Base-by-base conservation (phyloP, 2,329 filamentous ascomycete species). In the Epichloe sibirici region DNA sequence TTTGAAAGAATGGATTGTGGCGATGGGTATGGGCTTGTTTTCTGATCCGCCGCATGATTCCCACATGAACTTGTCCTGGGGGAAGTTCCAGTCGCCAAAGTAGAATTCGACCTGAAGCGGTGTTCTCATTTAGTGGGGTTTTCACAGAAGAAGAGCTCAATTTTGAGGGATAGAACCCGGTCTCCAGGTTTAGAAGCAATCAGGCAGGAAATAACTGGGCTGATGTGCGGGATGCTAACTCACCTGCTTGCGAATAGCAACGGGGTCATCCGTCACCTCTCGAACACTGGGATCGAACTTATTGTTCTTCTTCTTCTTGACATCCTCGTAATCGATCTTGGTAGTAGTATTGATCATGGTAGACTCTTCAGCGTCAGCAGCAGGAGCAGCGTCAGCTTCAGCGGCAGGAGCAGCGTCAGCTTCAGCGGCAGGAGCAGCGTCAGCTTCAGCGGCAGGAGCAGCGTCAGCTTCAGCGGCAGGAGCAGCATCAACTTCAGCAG, bases 21-120 rank as follows among this genome's bases (percentile, higher is more conserved):
- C 83, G 59, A 98, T 75, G 23, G 83, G 74, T 39, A 98, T 83
- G 44, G 90, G 79, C 68, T 86, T 85, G 75, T 96, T 95, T 63
- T 85, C 78, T 58, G 79, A 75, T 53, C 91, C 91, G 40, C 83
- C 85, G 52, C 88, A 86, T 63, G 83, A 76, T 57, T 82, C 76
- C 74, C 90, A 87, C 60, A 98, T 78, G 73, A 88, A 95, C 67
- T 89, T 86, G 71, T 98, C 94, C 63, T 82, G n/a, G 83, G 49
- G 86, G 85, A 98, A 81, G 71, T 96, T 96, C 63, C 85, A 87
- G 68, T 94, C 87, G 63, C 87, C 87, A 71, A 96, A 95, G 77
- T 96, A 96, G 70, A 95, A 96, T 67, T 96, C 90, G 61, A 95
- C 88, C 86, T 94, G 34, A 11, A 13, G 12, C 28, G 7, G 17